Percentiles rank a stretch among this genome's conserved stretches.
phyloP scores from a whole-genome alignment of 2,329 filamentous ascomycete species.

The Juglanconis oblonga region DNA sequence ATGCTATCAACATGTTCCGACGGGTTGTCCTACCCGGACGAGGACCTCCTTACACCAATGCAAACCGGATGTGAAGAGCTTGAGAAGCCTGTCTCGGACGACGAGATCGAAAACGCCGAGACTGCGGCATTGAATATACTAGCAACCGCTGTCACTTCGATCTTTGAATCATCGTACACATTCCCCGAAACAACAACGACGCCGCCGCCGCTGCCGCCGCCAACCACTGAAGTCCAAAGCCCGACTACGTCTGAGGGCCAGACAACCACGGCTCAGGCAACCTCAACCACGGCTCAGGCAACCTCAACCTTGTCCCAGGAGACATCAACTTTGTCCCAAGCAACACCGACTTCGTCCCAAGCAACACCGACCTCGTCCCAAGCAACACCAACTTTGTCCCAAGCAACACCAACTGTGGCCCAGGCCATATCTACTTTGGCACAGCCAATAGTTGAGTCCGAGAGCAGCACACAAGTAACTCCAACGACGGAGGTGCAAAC shows the following conservation, averaged over 20 bases:
- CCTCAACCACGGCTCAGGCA: neutral
- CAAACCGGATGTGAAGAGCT: conserved; percentile 15
- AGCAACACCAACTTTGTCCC: too few relatives aligned
- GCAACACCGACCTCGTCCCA: too few relatives aligned
- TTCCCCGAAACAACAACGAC: neutral
- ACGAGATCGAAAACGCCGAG: conserved; percentile 8
- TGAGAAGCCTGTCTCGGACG: conserved; percentile 12
- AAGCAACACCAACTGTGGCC: neutral
- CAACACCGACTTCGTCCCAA: too few relatives aligned
- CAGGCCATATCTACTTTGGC: neutral
- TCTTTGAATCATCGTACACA: neutral
- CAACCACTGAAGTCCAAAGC: neutral
- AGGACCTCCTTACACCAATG: conserved; percentile 14
- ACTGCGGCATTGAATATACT: neutral
- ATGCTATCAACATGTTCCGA: conserved; percentile 7
- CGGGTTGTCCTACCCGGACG: neutral
- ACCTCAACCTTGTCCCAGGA: too few relatives aligned
- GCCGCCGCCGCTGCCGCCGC: neutral
- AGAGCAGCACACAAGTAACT: neutral
- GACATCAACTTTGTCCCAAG: too few relatives aligned
- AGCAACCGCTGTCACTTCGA: neutral
- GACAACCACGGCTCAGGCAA: neutral
- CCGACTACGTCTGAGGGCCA: neutral
- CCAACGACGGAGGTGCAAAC: neutral
- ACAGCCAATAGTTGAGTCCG: neutral